A percentile compares a stretch with the other conserved stretches of the same genome.
phyloP scores from a whole-genome alignment of 2,329 filamentous ascomycete genomes.

The Lasiodiplodia hormozganensis region DNA sequence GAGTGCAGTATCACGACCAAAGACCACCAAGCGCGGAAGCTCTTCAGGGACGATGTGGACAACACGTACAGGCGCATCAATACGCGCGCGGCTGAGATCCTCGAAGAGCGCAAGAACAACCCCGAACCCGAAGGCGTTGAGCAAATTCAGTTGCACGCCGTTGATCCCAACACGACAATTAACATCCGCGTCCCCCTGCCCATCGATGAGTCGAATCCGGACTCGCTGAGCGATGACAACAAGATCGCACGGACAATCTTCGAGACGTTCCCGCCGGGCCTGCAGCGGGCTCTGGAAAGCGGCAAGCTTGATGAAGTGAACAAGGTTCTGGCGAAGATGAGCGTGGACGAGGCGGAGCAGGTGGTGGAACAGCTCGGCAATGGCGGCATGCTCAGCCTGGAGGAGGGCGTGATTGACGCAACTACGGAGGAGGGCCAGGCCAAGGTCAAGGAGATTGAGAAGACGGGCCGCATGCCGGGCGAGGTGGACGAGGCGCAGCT shows the following conservation, averaged over 20 bases:
- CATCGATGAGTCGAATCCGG: constrained; percentile 43
- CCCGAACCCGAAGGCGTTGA: constrained; percentile 73
- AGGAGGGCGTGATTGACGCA: constrained; percentile 93
- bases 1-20: constrained; percentile 73
- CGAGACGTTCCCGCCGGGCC: constrained; percentile 79
- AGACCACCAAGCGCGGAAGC: constrained; percentile 85
- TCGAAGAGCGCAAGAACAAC: constrained; percentile 60
- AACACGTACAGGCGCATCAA: constrained; percentile 85
- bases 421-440: constrained; percentile 86
- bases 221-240: constrained; percentile 51
- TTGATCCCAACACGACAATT: constrained; percentile 87
- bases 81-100: constrained; percentile 76
- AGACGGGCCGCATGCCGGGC: constrained; percentile 46
- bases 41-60: constrained; percentile 93
- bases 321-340: constrained; percentile 86
- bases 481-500: constrained; percentile 32
- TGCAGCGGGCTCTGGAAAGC: constrained; percentile 84
- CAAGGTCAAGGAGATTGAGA: constrained; percentile 73
- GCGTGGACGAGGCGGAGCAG: constrained; percentile 84
- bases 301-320: constrained; percentile 90
- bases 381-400: constrained; percentile 87
- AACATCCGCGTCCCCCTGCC: constrained; percentile 81
- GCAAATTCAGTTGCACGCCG: constrained; percentile 96
- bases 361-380: constrained; percentile 81
- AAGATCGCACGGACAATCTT: constrained; percentile 78